Evolutionary conservation across 495 filamentous ascomycete species (phyloP).

Genomic region (Penicilliopsis zonata): DNA sequence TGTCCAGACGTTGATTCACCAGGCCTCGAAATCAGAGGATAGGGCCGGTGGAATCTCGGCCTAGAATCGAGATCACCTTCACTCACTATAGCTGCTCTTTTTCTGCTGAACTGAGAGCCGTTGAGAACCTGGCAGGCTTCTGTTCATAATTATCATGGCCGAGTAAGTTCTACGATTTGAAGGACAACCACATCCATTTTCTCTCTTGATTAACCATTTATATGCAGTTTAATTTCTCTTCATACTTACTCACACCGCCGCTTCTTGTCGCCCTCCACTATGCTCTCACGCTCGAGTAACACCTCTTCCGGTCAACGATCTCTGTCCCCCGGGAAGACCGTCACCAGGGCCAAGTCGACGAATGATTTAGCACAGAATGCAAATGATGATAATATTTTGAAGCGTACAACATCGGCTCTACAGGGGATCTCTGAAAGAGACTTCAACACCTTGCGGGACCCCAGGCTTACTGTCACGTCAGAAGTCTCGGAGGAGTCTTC

Average conservation of each 20-base stretch:
- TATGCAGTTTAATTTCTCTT: conserved; percentile 30
- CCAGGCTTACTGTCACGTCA: conserved; percentile 22
- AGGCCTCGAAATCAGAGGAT: conserved; percentile 5
- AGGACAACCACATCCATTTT: neutral
- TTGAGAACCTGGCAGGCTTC: conserved; percentile 9
- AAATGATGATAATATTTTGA: conserved; percentile 9
- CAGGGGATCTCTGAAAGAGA: conserved; percentile 21
- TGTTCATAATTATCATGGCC: conserved; percentile 26
- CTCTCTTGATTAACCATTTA: neutral
- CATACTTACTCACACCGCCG: conserved; percentile 27
- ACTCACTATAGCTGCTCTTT: conserved; percentile 5
- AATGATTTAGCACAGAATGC: conserved; percentile 25
- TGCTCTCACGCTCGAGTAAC: conserved; percentile 28
- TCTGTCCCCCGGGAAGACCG: conserved; percentile 25
- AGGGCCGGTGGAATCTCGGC: conserved; percentile 1
- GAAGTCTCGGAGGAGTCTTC: conserved; percentile 27
- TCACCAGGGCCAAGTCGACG: conserved; percentile 33
- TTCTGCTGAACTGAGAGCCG: conserved; percentile 4
- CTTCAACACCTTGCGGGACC: conserved; percentile 42
- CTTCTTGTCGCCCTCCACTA: conserved; percentile 30
- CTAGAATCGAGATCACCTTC: neutral
- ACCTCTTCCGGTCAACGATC: conserved; percentile 29
- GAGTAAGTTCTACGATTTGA: conserved; percentile 24
- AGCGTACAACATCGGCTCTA: conserved; percentile 14
- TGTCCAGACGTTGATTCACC: too few relatives aligned